Evolutionary conservation across 169 alveolate species (phyloP), one percentile per base, ranked within the genome.

Genomic region (Plasmodium coatneyi): DNA sequence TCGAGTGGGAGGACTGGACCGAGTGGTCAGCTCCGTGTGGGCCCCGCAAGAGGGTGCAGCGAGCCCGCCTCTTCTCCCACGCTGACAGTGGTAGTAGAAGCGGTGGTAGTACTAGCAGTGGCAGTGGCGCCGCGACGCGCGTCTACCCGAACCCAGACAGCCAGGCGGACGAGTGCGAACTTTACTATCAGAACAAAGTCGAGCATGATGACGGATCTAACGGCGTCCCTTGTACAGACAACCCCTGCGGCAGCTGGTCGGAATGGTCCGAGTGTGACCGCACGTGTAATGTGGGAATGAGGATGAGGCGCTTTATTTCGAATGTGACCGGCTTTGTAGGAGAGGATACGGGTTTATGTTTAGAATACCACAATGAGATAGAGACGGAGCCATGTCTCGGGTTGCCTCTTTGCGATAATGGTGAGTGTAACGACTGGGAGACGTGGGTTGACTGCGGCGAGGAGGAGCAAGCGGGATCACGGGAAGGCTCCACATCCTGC

Each of bases 21-120:
- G 93, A 86, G 66, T 86, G 93, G 93, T 86, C 93, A 19, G 78
- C 93, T 16, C 16, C 93, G 19, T 86, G 93, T 39, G 84, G 93
- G 19, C 93, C 86, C 28, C 78, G 93, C 19, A 86, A 86, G 80
- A 86, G 93, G 70, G 93, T 86, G 56, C 93, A 86, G 52, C 76
- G 80, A 25, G 86, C 93, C 16, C 86, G 79, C 28, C 39, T 34
- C 25, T 25, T 71, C 30, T 22, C 9, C 30, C 9, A 28, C 2
- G 84, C 16, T 79, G 19, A 4, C 3, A 79, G 43, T 28, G 54
- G 25, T n/a, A 66, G 41, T 2, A 66, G 25, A 16, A 56, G 7
- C 22, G 14, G 30, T 41, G 49, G 22, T 6, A n/a, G n/a, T n/a
- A n/a, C n/a, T n/a, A n/a, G n/a, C n/a, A n/a, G n/a, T n/a, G n/a